Evolutionary conservation across 208 protist genomes (phyloP), one percentile per base, ranked within the genome.

Genomic region (Tritrichomonas musculus): DNA sequence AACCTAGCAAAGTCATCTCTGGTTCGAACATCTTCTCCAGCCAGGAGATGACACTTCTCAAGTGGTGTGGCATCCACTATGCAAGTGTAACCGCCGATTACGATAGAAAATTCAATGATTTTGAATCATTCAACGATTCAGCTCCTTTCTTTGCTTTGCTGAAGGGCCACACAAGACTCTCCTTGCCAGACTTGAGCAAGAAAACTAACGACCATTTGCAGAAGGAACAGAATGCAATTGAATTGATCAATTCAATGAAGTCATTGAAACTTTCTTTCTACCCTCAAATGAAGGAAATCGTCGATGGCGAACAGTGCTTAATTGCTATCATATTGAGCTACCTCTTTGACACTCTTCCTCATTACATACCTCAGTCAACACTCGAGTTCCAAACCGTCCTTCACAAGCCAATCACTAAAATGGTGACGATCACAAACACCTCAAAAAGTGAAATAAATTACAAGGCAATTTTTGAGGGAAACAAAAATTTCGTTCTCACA

Each of bases 381-480:
- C 13, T 88, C 27, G 77, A 88, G 14, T 88, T 88, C 27, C 33
- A 13, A 8, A 57, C 47, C 33, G n/a, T 47, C 1, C 30, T 88
- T 9, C 77, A 88, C n/a, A 88, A 88, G 30, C 14, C 41, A 88
- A 88, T 88, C 20, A n/a, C 41, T 4, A 88, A 88, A 50, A 14
- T 22, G 0, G n/a, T 88, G 0, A 17, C 44, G 5, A 53, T 88
- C 17, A 44, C 44, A 50, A 88, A 88, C 30, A 41, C 77, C 17
- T 88, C 77, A 8, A 88, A 88, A 39, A 49, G 17, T 20, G 77
- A 88, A 88, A 88, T 88, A 13, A 88, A 8, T 88, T 88, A 88
- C n/a, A 53, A 88, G 9, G 77, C 77, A 20, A 27, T 39, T 39
- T 50, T 88, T 20, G 77, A 88, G 57, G 41, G 47, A 49, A 57